Evolutionary conservation across 108 stramenopile species (phyloP).

Genomic region (Pseudonitzschia delicatissima): DNA sequence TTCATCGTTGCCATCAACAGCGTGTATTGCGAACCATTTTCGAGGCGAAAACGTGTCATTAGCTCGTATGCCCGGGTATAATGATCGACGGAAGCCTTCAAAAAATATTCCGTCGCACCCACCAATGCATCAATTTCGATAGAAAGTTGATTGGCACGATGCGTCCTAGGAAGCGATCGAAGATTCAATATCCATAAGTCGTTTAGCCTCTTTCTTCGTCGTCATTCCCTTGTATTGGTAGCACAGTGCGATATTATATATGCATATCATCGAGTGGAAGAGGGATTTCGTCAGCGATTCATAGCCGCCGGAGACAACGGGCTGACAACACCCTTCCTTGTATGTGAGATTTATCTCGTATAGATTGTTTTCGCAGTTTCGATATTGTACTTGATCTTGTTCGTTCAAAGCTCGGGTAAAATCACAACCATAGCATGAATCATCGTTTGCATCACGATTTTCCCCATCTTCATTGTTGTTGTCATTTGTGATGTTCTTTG

Average conservation of each 20-base stretch:
- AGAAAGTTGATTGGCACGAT: neutral
- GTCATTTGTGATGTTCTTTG: neutral
- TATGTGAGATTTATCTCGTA: no score
- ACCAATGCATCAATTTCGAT: neutral
- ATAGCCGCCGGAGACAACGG: neutral
- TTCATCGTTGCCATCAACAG: slow-evolving; percentile 13
- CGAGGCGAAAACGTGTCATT: slow-evolving; percentile 8
- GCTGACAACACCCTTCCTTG: neutral
- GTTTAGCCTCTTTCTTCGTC: neutral
- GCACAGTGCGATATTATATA: slow-evolving; percentile 3
- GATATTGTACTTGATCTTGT: neutral
- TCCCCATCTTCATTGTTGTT: neutral
- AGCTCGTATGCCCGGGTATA: slow-evolving; percentile 8
- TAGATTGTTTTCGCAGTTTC: neutral
- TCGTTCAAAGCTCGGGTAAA: neutral
- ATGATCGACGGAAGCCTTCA: slow-evolving; percentile 4
- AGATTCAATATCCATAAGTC: no score
- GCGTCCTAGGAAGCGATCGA: no score
- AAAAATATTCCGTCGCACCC: neutral
- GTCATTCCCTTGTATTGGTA: slow-evolving; percentile 12
- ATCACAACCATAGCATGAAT: no score
- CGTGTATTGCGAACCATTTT: neutral
- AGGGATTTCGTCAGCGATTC: neutral
- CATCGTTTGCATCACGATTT: neutral
- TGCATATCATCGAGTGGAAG: slow-evolving; percentile 8